Conservation (phyloP, 164 flowering plant genomes). For the Tetrastigma voinierianum region DNA sequence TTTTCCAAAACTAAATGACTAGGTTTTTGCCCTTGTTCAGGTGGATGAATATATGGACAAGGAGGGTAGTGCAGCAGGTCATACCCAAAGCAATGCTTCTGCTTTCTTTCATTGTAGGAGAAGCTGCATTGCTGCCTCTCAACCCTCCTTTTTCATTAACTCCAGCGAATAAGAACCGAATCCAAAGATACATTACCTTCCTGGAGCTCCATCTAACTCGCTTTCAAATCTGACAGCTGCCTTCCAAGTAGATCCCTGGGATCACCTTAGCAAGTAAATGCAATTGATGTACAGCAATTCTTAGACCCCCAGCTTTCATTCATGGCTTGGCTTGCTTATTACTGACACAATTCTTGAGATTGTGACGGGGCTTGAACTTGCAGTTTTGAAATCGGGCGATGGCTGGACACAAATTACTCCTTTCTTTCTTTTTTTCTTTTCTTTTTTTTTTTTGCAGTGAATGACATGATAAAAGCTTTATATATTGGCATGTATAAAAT, state of each 20-base stretch:
- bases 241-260: constrained; percentile 8
- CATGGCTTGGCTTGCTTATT: neutral
- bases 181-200: constrained; percentile 34
- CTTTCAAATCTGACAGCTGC: constrained; percentile 12
- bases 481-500: neutral
- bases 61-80: constrained; percentile 30
- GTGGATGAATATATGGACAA: constrained; percentile 46
- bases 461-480: neutral
- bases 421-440: too few species aligned
- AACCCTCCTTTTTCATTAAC: constrained; percentile 46
- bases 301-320: neutral
- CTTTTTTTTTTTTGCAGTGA: neutral
- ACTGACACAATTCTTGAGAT: neutral
- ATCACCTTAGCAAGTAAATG: constrained; percentile 20
- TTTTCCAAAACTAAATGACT: neutral
- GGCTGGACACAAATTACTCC: too few species aligned
- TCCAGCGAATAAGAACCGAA: constrained; percentile 29
- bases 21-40: constrained; percentile 26
- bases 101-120: constrained; percentile 43
- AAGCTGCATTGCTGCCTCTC: constrained; percentile 44
- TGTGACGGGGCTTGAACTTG: neutral
- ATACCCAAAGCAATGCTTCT: constrained; percentile 48
- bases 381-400: neutral
- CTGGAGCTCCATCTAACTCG: constrained; percentile 30
- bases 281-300: constrained; percentile 6